Evolutionary conservation across 1,284 basidiomycete species (phyloP).

Genomic region (Melampsora larici-populina): DNA sequence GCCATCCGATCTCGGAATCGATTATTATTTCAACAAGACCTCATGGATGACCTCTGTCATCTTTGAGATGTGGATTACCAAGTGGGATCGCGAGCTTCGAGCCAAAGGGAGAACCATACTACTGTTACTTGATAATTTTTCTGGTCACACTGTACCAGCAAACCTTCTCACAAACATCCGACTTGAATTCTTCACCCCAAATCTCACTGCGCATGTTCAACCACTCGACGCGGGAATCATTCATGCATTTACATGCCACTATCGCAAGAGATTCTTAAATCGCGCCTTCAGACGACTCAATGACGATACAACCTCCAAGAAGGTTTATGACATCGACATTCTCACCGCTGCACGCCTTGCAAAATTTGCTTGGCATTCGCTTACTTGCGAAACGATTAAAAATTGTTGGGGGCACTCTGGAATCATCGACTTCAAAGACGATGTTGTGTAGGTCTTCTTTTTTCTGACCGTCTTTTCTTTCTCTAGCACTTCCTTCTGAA

Average conservation of each 20-base stretch:
- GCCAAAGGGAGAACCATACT: not conserved
- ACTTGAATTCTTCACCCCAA: not conserved
- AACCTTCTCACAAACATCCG: not conserved
- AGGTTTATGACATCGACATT: too few species aligned
- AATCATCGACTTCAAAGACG: not conserved
- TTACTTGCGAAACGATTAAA: too few species aligned
- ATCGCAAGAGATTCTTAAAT: not conserved
- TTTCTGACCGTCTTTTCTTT: too few species aligned
- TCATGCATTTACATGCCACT: not conserved
- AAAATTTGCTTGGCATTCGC: too few species aligned
- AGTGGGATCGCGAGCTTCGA: not conserved
- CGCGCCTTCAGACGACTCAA: too few species aligned
- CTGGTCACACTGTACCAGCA: constrained; percentile 30
- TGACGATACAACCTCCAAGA: too few species aligned
- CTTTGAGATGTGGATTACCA: constrained; percentile 9
- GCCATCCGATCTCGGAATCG: not conserved
- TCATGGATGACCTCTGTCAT: constrained; percentile 20
- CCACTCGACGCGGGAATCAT: not conserved
- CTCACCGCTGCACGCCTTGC: too few species aligned
- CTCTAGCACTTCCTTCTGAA: too few species aligned
- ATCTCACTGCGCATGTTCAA: not conserved
- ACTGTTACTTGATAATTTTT: constrained; percentile 42
- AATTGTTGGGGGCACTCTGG: constrained; percentile 11
- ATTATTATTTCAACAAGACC: constrained; percentile 9
- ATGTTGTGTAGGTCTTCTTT: too few species aligned